A percentile compares a stretch with the other conserved stretches of the same genome.
These are phyloP conservation scores for Azolla pinnata DNA, from an alignment of 75 land plant genomes.

Conservation along the genomic window DNA sequence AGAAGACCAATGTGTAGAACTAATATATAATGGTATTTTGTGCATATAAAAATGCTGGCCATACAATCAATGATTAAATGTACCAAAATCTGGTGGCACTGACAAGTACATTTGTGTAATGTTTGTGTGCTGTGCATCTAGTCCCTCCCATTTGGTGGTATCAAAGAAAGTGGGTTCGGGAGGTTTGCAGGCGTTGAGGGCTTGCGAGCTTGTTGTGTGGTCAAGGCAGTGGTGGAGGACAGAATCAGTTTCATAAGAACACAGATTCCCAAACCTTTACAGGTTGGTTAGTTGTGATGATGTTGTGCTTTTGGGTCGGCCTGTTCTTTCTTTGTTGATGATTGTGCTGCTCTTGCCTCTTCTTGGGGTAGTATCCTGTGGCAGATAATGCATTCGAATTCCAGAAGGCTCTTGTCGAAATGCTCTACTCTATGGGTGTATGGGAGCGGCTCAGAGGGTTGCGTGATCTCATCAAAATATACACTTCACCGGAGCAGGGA, in stretches of 20 bases:
- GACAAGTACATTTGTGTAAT: neutral
- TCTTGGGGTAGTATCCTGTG: constrained; percentile 93
- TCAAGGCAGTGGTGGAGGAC: constrained; percentile 75
- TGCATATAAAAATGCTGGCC: no score
- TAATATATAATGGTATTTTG: no score
- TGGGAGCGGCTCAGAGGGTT: constrained; percentile 59
- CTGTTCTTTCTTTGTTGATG: neutral
- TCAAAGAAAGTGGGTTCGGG: constrained; percentile 85
- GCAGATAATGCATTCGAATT: constrained; percentile 79
- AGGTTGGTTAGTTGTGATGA: constrained; percentile 27
- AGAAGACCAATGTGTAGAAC: no score
- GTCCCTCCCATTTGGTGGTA: constrained; percentile 95
- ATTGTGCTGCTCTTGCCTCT: no score
- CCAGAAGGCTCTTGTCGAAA: constrained; percentile 61
- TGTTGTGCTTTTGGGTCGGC: neutral
- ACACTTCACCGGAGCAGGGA: constrained; percentile 36
- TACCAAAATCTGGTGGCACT: neutral
- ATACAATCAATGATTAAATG: neutral
- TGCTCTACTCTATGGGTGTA: constrained; percentile 54
- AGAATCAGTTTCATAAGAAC: constrained; percentile 71
- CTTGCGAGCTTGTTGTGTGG: constrained; percentile 72
- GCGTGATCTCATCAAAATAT: constrained; percentile 46
- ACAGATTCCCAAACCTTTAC: constrained; percentile 69
- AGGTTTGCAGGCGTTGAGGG: constrained; percentile 89
- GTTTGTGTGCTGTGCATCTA: constrained; percentile 12